Conservation (phyloP, 805 yeast species). For the Candida parachauliodes region DNA sequence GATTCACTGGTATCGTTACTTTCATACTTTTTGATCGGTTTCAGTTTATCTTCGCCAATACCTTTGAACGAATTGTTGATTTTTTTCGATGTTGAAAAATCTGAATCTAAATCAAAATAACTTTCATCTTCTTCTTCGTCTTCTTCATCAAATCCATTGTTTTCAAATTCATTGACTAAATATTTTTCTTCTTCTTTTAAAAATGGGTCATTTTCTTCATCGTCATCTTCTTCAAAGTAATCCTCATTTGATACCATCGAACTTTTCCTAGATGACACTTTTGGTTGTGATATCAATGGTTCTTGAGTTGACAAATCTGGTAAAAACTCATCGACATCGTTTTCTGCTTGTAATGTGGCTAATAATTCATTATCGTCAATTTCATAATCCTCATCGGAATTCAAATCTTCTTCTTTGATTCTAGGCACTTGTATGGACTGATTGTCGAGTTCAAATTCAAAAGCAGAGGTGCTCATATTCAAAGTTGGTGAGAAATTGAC, state of each 20-base stretch:
- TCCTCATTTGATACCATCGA: slow-evolving; percentile 6
- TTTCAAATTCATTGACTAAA: slow-evolving; percentile 44
- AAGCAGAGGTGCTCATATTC: slow-evolving; percentile 4
- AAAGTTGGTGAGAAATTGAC: slow-evolving; percentile 10
- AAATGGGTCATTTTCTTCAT: slow-evolving; percentile 34
- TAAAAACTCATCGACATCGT: slow-evolving; percentile 39
- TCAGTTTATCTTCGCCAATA: slow-evolving; percentile 18
- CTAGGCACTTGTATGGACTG: slow-evolving; percentile 48
- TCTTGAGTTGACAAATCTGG: slow-evolving; percentile 5
- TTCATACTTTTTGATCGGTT: slow-evolving; percentile 35
- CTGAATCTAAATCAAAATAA: slow-evolving; percentile 20
- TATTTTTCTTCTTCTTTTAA: slow-evolving; percentile 43
- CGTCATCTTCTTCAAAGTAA: slow-evolving; percentile 27
- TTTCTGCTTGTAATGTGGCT: slow-evolving; percentile 46
- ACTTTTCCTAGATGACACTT: slow-evolving; percentile 1
- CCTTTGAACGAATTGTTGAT: slow-evolving; percentile 19
- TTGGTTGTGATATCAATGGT: not conserved
- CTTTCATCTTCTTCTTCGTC: slow-evolving; percentile 22
- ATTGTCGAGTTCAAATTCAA: slow-evolving; percentile 29
- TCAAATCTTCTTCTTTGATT: slow-evolving; percentile 44
- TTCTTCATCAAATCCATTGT: slow-evolving; percentile 44
- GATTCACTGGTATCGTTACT: slow-evolving; percentile 32
- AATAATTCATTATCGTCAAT: slow-evolving; percentile 47
- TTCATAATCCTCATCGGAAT: slow-evolving; percentile 65
- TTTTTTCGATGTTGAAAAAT: slow-evolving; percentile 13